Percentiles rank a stretch among this genome's conserved stretches.
Evolutionary conservation across 495 filamentous ascomycete species (phyloP).

Genomic region (Choiromyces venosus): DNA sequence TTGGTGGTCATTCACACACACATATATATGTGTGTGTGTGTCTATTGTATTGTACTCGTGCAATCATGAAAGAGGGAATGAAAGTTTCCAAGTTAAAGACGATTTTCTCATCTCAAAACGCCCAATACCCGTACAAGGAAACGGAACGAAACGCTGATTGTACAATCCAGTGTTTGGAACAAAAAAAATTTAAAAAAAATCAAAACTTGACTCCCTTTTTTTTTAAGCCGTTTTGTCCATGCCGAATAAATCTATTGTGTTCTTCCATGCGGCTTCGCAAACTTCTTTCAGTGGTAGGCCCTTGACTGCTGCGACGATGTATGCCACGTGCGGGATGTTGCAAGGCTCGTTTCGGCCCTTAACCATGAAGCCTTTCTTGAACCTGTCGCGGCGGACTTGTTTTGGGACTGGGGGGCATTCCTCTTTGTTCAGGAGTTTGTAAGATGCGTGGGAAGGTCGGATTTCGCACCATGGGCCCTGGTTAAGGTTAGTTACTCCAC

Average conservation of each 20-base stretch:
- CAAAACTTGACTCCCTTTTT: background rate
- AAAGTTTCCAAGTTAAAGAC: background rate
- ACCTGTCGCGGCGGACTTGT: conserved; percentile 88
- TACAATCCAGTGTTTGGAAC: background rate
- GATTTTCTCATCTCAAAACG: background rate
- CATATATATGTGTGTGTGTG: background rate
- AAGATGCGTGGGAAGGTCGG: conserved; percentile 58
- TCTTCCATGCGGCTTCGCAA: conserved; percentile 78
- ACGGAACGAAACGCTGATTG: background rate
- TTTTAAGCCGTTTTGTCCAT: conserved; percentile 50
- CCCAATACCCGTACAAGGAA: background rate
- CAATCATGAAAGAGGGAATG: background rate
- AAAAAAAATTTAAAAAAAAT: too few species aligned
- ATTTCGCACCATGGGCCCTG: conserved; percentile 76
- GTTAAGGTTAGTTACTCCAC: background rate
- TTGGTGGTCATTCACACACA: background rate
- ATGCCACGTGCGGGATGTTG: conserved; percentile 75
- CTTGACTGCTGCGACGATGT: conserved; percentile 78
- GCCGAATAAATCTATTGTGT: conserved; percentile 74
- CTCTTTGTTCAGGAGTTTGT: conserved; percentile 50
- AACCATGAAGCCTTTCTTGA: conserved; percentile 71
- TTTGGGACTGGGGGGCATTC: conserved; percentile 38
- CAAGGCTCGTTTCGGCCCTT: conserved; percentile 91
- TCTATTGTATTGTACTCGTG: too few species aligned
- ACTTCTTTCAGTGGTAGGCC: conserved; percentile 72